phyloP scores from a whole-genome alignment of 257 asterid species.

The Hygrophila difformis region DNA sequence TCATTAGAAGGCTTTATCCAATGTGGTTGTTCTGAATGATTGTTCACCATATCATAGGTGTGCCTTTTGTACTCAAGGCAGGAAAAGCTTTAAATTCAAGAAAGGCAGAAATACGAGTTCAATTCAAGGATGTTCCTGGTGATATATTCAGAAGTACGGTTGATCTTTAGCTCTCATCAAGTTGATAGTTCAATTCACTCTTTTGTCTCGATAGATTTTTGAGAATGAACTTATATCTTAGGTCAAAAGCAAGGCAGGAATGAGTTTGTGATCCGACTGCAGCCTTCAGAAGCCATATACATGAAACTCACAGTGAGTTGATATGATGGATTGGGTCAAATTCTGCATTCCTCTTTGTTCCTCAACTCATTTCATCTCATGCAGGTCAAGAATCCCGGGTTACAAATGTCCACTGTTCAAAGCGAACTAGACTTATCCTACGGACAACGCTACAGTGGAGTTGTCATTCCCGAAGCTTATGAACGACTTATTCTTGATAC shows the following conservation, averaged over 20 bases:
- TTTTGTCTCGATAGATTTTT: slow-evolving; percentile 17
- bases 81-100: slow-evolving; percentile 94
- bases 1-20: not conserved
- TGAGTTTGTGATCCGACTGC: slow-evolving; percentile 93
- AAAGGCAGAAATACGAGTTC: slow-evolving; percentile 92
- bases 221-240: slow-evolving; percentile 18
- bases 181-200: not conserved
- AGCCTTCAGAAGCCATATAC: slow-evolving; percentile 95
- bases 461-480: slow-evolving; percentile 91
- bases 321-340: too few species aligned
- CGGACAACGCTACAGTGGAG: slow-evolving; percentile 72
- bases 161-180: not conserved
- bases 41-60: slow-evolving; percentile 50
- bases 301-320: slow-evolving; percentile 84
- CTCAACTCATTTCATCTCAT: slow-evolving; percentile 19
- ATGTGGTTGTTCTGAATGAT: not conserved
- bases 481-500: slow-evolving; percentile 98
- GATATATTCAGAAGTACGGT: slow-evolving; percentile 71
- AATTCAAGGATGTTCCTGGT: slow-evolving; percentile 98
- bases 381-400: slow-evolving; percentile 97
- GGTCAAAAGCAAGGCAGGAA: slow-evolving; percentile 93
- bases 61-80: slow-evolving; percentile 93
- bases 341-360: too few species aligned
- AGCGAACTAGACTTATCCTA: slow-evolving; percentile 95
- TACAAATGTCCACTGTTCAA: slow-evolving; percentile 85